Conservation (phyloP, 257 asterid genomes). For the Penstemon barbatus region DNA sequence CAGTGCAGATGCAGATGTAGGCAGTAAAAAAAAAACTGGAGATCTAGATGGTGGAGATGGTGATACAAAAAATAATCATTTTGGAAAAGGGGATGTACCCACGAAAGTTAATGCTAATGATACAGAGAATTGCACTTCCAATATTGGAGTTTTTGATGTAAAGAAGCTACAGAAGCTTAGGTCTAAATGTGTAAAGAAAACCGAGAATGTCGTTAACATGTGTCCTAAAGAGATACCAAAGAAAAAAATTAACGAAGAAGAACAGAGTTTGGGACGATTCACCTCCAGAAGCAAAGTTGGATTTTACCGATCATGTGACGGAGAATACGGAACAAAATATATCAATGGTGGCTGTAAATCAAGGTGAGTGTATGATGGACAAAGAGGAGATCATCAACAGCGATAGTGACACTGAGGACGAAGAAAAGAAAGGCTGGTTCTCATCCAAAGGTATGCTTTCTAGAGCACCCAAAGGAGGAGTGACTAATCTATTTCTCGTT, state of each 20-base stretch:
- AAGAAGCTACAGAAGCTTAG: conserved; percentile 77
- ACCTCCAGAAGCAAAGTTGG: conserved; percentile 65
- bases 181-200: conserved; percentile 75
- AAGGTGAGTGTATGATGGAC: conserved; percentile 98
- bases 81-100: conserved; percentile 43
- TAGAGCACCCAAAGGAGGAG: background rate
- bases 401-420: conserved; percentile 72
- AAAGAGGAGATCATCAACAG: conserved; percentile 79
- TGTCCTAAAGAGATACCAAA: conserved; percentile 67
- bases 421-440: conserved; percentile 83
- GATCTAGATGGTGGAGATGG: conserved; percentile 61
- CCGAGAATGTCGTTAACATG: conserved; percentile 51
- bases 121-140: conserved; percentile 66
- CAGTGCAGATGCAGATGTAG: conserved; percentile 45
- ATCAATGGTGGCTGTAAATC: conserved; percentile 55
- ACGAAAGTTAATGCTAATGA: conserved; percentile 41
- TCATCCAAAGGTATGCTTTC: conserved; percentile 75
- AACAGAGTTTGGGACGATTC: conserved; percentile 87
- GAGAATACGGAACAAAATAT: conserved; percentile 68
- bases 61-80: conserved; percentile 41
- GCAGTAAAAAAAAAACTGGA: conserved; percentile 71
- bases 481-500: background rate
- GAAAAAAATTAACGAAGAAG: conserved; percentile 64
- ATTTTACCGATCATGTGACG: conserved; percentile 73
- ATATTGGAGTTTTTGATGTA: conserved; percentile 79